Evolutionary conservation across 257 asterid species (phyloP), one percentile per base, ranked within the genome.

Genomic region (Thymus mandschuricus): DNA sequence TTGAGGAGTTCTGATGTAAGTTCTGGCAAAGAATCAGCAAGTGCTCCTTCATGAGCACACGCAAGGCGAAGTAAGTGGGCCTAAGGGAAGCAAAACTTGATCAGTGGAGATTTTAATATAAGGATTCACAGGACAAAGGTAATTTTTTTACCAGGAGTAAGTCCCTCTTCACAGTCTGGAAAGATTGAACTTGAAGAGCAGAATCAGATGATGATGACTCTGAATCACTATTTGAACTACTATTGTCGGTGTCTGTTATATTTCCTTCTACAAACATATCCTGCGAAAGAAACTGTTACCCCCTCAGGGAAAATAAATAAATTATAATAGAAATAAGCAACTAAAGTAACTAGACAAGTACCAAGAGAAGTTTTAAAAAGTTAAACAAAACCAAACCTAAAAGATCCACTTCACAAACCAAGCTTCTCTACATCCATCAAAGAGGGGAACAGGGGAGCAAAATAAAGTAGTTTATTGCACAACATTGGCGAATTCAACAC

Each of bases 31-130:
- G 92, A 80, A 88, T 89, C 89, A 76, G 86, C 85, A 58, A 89
- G 83, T 46, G 90, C 90, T 75, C 97, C 98, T 83, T 84, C 82
- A 51, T 97, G 83, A 69, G 91, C 71, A 68, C 98, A 93, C 75
- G 89, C 92, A 75, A 94, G 84, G 66, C 98, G 98, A 72, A 94
- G 95, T 87, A 94, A 78, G 86, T 94, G 98, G 63, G 88, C 99
- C 98, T 94, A 66, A 21, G 57, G 44, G 75, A 74, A 74, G 62
- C 54, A 79, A 51, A 75, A 68, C 58, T 74, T 66, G 78, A 71
- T 60, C 72, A 52, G 58, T 69, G 35, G 21, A 49, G 9, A 55
- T 65, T 57, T 69, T 8, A 29, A 41, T 67, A 62, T 35, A 43
- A 43, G 15, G 28, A 63, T 8, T 68, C 54, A 21, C 7, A 9